Base-by-base conservation (phyloP, 768 basidiomycete species). In the Suillus spraguei region DNA sequence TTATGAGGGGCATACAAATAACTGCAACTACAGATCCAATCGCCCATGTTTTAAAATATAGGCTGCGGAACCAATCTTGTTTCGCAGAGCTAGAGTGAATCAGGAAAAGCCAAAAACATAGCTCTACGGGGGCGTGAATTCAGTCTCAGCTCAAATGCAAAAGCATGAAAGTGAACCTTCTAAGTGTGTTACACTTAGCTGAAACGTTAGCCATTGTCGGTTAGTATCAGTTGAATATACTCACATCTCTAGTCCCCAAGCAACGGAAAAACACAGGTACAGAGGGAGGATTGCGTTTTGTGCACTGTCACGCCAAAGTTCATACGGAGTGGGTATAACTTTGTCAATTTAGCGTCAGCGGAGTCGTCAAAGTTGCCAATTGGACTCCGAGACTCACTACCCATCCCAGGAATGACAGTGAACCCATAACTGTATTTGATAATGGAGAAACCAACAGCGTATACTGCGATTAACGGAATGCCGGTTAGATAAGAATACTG, bases 91-190 rank as follows among this genome's bases (percentile, higher is more conserved):
- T 79, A 0, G 89, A 79, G 62, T 90, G 90, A 56, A 94, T 79
- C 42, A 95, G 83, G 78, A 92, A 95, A 14, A 94, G 76, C 92
- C 93, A 94, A 72, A 95, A 95, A 69, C 91, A 94, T 0, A 94
- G 80, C 68, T 95, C 92, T 92, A 63, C 9, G 24, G 38, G n/a
- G 38, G 13, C 20, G 14, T 16, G n/a, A 46, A 11, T 13, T 8
- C n/a, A 52, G 32, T 24, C 35, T 39, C 32, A 4, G n/a, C 9
- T 32, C 55, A 33, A 49, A 60, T 47, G 22, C 59, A 58, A 64
- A 47, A 17, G 14, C n/a, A 24, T 39, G 4, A 54, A 13, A 41
- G 17, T 28, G 17, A 66, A 90, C 91, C 91, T 86, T 93, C 91
- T 67, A 92, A 73, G 74, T 93, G 92, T 0, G 90, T 89, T 8